Evolutionary conservation across 148 eudicot genomes (phyloP).

Genomic region (Drosera capensis): DNA sequence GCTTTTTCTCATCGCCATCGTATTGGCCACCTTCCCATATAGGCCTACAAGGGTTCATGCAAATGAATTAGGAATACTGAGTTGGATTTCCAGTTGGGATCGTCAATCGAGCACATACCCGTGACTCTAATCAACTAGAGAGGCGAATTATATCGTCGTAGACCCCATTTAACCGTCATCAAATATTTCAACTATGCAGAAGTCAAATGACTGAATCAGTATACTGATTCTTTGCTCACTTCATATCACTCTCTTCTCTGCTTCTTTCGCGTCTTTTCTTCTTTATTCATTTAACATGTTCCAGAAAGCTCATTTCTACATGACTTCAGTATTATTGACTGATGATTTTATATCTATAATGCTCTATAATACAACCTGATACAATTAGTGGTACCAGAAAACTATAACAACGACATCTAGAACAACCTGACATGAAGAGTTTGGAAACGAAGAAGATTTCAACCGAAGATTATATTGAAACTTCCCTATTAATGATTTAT

Average conservation of each 20-base stretch:
- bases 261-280: neutral
- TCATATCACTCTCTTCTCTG: neutral
- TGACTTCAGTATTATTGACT: neutral
- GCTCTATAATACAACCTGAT: neutral
- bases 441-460: too few species aligned
- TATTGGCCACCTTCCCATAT: conserved; percentile 22
- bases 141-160: too few species aligned
- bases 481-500: too few species aligned
- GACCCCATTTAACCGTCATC: too few species aligned
- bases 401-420: too few species aligned
- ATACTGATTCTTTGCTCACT: neutral
- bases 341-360: neutral
- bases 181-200: too few species aligned
- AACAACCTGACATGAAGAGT: too few species aligned
- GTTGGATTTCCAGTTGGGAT: neutral
- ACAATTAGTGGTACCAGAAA: too few species aligned
- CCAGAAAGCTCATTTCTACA: neutral
- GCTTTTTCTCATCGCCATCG: conserved; percentile 18
- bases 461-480: too few species aligned
- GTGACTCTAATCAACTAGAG: too few species aligned
- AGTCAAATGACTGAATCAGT: neutral
- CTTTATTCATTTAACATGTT: neutral
- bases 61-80: neutral
- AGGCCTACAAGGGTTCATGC: conserved; percentile 8
- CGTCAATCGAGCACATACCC: too few species aligned